A percentile compares a stretch with the other conserved stretches of the same genome.
These are phyloP conservation scores for Rhizodiscina lignyota DNA, from an alignment of 495 filamentous ascomycete genomes.

Conservation along the genomic window DNA sequence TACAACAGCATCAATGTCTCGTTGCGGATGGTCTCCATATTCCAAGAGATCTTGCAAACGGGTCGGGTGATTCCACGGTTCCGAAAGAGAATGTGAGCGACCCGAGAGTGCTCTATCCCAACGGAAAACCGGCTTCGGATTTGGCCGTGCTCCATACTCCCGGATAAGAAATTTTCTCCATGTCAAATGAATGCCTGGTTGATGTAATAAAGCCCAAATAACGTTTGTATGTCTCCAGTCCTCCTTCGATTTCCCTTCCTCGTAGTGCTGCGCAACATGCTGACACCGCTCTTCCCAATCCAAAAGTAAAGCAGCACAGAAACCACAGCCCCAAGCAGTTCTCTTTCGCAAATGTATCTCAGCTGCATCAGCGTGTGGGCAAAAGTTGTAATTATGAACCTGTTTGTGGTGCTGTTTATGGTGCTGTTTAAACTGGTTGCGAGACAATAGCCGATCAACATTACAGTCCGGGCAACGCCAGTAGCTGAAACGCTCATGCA, in stretches of 20 bases:
- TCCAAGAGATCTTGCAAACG: not conserved
- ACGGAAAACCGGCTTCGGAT: conserved; percentile 9
- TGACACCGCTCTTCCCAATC: conserved; percentile 16
- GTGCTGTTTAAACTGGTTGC: conserved; percentile 14
- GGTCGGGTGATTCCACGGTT: not conserved
- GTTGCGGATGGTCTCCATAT: not conserved
- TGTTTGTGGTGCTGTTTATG: conserved; percentile 16
- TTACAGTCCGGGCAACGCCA: conserved; percentile 16
- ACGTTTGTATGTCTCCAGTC: conserved; percentile 16
- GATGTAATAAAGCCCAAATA: conserved; percentile 11
- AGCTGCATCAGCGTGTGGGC: conserved; percentile 11
- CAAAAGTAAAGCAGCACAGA: conserved; percentile 9
- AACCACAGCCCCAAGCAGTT: conserved; percentile 16
- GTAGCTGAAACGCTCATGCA: conserved; percentile 13
- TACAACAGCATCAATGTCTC: not conserved
- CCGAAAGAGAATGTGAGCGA: not conserved
- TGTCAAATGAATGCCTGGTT: conserved; percentile 8
- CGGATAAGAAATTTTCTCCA: conserved; percentile 8
- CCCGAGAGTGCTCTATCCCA: conserved; percentile 5
- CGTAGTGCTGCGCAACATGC: conserved; percentile 14
- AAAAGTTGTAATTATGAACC: conserved; percentile 12
- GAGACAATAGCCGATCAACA: conserved; percentile 12
- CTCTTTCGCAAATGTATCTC: conserved; percentile 11
- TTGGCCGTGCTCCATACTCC: conserved; percentile 9
- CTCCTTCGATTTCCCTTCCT: conserved; percentile 10